Evolutionary conservation across 495 filamentous ascomycete species (phyloP).

Genomic region (Cladorrhinum samala): DNA sequence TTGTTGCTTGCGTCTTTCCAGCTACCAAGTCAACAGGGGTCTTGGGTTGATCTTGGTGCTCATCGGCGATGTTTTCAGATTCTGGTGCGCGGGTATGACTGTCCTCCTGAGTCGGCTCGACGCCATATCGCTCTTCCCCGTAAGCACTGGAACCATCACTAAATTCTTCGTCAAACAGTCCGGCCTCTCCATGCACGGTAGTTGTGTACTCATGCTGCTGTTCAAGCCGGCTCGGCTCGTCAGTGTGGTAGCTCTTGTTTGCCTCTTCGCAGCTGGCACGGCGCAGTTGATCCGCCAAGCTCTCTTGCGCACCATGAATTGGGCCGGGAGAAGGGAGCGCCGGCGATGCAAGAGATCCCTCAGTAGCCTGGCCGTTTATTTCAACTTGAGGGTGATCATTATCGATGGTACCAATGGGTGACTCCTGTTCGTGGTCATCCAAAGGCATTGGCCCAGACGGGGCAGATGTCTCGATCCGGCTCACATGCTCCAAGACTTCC

Average conservation of each 20-base stretch:
- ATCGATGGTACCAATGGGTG: background rate
- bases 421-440: too few species aligned
- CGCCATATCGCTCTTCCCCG: background rate
- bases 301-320: background rate
- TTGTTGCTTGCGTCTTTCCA: too few species aligned
- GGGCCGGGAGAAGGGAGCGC: background rate
- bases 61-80: background rate
- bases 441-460: too few species aligned
- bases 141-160: conserved; percentile 5
- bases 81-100: background rate
- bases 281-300: background rate
- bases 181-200: conserved; percentile 21
- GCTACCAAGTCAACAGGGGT: background rate
- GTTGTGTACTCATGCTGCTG: conserved; percentile 14
- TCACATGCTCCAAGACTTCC: too few species aligned
- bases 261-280: conserved; percentile 11
- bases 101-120: background rate
- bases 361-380: background rate
- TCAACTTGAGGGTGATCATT: background rate
- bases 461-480: too few species aligned
- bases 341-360: background rate
- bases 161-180: conserved; percentile 23
- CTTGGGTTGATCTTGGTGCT: background rate
- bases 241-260: background rate
- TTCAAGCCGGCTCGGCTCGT: background rate